Evolutionary conservation across 257 asterid genomes (phyloP).

Genomic region (Nicotiana sylvestris): DNA sequence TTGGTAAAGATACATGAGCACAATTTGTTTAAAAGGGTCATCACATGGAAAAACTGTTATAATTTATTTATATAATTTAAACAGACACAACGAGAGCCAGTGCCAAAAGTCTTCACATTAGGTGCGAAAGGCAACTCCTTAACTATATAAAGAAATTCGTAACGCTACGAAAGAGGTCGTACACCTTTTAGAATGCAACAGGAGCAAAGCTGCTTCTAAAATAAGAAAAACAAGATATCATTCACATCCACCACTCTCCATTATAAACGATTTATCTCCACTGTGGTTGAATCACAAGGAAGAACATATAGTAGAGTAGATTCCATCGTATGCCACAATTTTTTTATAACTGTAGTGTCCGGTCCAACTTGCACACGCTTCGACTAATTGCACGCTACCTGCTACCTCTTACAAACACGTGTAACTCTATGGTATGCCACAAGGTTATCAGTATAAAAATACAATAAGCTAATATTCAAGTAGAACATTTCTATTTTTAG

Average conservation of each 20-base stretch:
- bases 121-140: slow-evolving; percentile 6
- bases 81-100: neutral
- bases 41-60: too few relatives aligned
- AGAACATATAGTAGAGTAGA: neutral
- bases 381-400: too few relatives aligned
- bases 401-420: too few relatives aligned
- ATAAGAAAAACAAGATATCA: neutral
- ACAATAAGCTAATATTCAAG: neutral
- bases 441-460: neutral
- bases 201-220: neutral
- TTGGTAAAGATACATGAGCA: neutral
- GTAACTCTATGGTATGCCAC: neutral
- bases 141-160: neutral
- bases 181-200: neutral
- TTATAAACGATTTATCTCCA: neutral
- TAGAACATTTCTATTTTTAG: neutral
- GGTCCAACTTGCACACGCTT: too few relatives aligned
- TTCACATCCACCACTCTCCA: neutral
- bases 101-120: slow-evolving; percentile 4
- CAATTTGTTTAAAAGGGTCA: neutral
- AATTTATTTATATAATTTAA: neutral
- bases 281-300: neutral
- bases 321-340: neutral
- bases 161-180: neutral
- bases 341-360: too few relatives aligned